Evolutionary conservation across 441 rosid species (phyloP).

Genomic region (Macaranga tanarius): DNA sequence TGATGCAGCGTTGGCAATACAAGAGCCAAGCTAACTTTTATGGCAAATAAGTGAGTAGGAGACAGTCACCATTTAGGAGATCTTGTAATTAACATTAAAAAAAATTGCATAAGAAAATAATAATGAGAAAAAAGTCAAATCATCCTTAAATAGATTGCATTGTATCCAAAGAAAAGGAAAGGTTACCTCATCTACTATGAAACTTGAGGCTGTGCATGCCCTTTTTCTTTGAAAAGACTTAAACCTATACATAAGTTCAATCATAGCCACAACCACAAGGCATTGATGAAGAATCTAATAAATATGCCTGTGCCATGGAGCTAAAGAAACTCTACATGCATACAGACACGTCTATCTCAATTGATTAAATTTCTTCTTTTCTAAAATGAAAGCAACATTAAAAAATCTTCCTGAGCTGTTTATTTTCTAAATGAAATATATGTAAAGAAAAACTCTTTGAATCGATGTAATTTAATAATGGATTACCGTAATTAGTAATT

Average conservation of each 20-base stretch:
- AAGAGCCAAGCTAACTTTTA: neutral
- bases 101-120: neutral
- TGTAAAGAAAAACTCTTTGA: too few species aligned
- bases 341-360: too few species aligned
- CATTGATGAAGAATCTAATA: neutral
- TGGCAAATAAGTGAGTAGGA: neutral
- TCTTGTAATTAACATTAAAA: neutral
- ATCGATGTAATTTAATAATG: too few species aligned
- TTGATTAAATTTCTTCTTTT: too few species aligned
- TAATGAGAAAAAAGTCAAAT: neutral
- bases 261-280: neutral
- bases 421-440: too few species aligned
- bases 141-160: constrained; percentile 2
- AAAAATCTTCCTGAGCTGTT: too few species aligned
- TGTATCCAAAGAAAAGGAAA: neutral
- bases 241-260: neutral
- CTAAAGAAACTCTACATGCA: neutral
- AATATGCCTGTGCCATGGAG: neutral
- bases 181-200: neutral
- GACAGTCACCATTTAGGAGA: neutral
- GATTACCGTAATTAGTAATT: too few species aligned
- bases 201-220: neutral
- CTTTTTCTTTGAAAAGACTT: neutral
- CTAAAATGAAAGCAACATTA: too few species aligned
- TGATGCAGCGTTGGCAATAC: neutral